Percentiles rank a stretch among this genome's conserved stretches.
Conservation (phyloP, 768 basidiomycete genomes). For the Mycena albidolilacea region DNA sequence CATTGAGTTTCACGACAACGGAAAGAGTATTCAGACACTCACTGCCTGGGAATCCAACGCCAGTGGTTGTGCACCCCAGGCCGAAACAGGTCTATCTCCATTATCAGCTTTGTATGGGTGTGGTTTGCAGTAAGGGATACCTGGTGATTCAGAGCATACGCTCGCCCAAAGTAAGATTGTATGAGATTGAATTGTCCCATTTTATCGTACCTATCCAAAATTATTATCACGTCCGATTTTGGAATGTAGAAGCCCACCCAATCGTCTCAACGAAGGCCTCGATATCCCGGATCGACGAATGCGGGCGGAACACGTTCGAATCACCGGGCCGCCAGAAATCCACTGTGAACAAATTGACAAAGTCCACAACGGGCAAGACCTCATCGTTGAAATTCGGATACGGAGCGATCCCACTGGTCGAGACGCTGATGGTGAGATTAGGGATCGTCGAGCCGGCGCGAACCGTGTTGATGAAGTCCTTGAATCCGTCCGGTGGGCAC, state of each 20-base stretch:
- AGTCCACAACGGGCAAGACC: not conserved
- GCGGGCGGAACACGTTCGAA: slow-evolving; percentile 11
- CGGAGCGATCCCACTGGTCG: not conserved
- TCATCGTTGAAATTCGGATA: not conserved
- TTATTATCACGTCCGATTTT: not conserved
- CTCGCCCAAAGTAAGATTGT: slow-evolving; percentile 12
- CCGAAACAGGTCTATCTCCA: slow-evolving; percentile 6
- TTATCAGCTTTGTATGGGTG: not conserved
- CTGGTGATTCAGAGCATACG: not conserved
- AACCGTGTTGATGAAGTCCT: slow-evolving; percentile 2
- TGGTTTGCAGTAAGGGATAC: not conserved
- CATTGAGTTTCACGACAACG: not conserved
- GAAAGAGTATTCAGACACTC: not conserved
- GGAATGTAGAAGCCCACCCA: slow-evolving; percentile 2
- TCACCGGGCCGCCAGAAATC: slow-evolving; percentile 3
- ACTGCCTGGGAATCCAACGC: slow-evolving; percentile 6
- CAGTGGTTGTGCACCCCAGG: slow-evolving; percentile 1
- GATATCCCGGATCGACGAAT: slow-evolving; percentile 13
- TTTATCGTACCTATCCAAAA: not conserved
- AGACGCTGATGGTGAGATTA: slow-evolving; percentile 13
- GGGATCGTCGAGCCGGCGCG: not conserved
- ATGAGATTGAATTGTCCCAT: slow-evolving; percentile 17
- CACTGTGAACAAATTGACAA: slow-evolving; percentile 11
- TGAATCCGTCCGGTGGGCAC: slow-evolving; percentile 4
- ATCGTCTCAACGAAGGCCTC: not conserved